These are phyloP conservation scores for Lipomyces yamadae DNA, from an alignment of 805 yeast species.

Conservation along the genomic window DNA sequence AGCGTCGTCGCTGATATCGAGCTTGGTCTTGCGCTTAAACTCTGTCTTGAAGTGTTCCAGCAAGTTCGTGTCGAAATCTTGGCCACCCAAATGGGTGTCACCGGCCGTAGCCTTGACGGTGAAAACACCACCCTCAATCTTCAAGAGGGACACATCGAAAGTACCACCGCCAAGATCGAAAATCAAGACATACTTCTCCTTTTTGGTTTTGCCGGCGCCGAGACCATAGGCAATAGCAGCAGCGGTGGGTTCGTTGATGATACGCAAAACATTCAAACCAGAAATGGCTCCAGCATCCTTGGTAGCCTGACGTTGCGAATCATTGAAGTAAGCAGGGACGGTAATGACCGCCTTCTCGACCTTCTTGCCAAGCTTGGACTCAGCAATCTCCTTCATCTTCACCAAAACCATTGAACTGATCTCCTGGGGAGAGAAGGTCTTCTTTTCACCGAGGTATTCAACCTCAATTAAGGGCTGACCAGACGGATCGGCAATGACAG, in stretches of 20 bases:
- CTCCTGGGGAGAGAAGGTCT: constrained; percentile 92
- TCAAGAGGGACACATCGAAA: constrained; percentile 90
- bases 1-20: constrained; percentile 85
- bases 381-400: constrained; percentile 87
- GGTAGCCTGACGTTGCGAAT: constrained; percentile 88
- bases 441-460: constrained; percentile 81
- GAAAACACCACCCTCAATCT: constrained; percentile 95
- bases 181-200: constrained; percentile 85
- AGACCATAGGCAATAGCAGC: constrained; percentile 98
- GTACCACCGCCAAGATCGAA: constrained; percentile 99
- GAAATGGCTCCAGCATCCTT: constrained; percentile 89
- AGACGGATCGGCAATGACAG: constrained; percentile 62
- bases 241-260: constrained; percentile 91
- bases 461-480: constrained; percentile 84
- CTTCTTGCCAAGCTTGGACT: constrained; percentile 76
- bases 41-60: constrained; percentile 91
- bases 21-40: constrained; percentile 93
- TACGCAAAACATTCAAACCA: constrained; percentile 81
- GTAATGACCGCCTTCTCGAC: constrained; percentile 86
- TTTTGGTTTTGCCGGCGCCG: constrained; percentile 82
- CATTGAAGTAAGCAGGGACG: constrained; percentile 88
- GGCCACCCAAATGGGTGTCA: constrained; percentile 99
- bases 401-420: constrained; percentile 88
- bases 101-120: constrained; percentile 98
- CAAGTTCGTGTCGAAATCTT: constrained; percentile 96